Evolutionary conservation across 768 basidiomycete species (phyloP).

Genomic region (Mycena galericulata): DNA sequence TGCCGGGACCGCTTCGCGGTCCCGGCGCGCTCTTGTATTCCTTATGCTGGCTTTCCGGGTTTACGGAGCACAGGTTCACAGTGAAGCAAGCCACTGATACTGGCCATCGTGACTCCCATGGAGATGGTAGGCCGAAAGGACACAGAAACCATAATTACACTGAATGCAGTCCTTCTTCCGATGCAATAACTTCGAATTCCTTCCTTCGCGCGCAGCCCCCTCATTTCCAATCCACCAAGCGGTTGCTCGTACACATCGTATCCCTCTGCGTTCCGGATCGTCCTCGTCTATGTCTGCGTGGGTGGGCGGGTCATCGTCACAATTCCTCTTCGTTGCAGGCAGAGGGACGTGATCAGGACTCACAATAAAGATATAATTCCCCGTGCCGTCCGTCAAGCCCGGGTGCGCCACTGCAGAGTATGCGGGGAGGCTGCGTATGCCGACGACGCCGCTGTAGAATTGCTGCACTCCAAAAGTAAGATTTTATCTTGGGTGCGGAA

Average conservation of each 20-base stretch:
- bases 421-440: constrained; percentile 24
- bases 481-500: background rate
- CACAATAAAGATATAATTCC: constrained; percentile 34
- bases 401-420: constrained; percentile 31
- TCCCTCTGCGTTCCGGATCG: background rate
- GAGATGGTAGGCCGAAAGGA: no score
- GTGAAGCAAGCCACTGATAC: no score
- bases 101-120: no score
- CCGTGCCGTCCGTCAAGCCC: constrained; percentile 30
- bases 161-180: no score
- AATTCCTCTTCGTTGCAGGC: background rate
- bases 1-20: no score
- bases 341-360: background rate
- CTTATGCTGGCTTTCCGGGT: no score
- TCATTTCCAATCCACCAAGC: constrained; percentile 28
- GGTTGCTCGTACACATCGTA: constrained; percentile 27
- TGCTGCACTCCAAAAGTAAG: background rate
- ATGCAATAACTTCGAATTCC: no score
- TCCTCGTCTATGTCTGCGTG: constrained; percentile 20
- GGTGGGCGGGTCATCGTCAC: background rate
- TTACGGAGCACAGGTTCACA: no score
- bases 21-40: no score
- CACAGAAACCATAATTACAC: no score
- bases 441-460: constrained; percentile 25
- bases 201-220: no score